phyloP scores from a whole-genome alignment of 169 alveolate species.

The Condylostoma magnum region DNA sequence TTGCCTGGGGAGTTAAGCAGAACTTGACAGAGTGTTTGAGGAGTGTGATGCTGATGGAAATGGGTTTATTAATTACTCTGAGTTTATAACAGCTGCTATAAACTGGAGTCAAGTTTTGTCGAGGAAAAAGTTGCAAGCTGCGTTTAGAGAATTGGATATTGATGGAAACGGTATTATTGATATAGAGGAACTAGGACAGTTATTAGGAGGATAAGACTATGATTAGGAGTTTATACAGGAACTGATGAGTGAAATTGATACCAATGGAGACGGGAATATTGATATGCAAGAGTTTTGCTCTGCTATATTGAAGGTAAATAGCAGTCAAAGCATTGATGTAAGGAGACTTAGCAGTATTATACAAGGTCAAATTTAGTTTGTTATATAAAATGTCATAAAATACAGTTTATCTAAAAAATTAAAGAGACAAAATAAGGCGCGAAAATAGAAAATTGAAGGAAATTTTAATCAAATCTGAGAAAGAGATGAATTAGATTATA shows the following conservation, averaged over 20 bases:
- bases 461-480: too few species aligned
- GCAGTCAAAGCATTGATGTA: too few species aligned
- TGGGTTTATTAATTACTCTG: conserved; percentile 93
- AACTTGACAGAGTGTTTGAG: conserved; percentile 90
- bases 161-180: conserved; percentile 81
- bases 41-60: conserved; percentile 92
- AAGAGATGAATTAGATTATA: too few species aligned
- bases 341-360: too few species aligned
- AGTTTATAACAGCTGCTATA: conserved; percentile 83
- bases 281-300: conserved; percentile 39
- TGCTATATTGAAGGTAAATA: too few species aligned
- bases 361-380: too few species aligned
- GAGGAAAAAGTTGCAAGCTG: conserved; percentile 72
- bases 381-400: too few species aligned
- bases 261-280: conserved; percentile 32
- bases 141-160: conserved; percentile 75
- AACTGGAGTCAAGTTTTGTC: conserved; percentile 73
- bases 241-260: conserved; percentile 8
- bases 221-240: not conserved
- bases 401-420: too few species aligned
- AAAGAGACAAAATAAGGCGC: too few species aligned
- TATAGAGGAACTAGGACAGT: conserved; percentile 68
- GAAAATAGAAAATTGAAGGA: too few species aligned
- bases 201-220: conserved; percentile 53
- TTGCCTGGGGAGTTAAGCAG: conserved; percentile 70